A percentile compares a stretch with the other conserved stretches of the same genome.
Evolutionary conservation across 441 rosid genomes (phyloP).

Genomic region (Jatropha multifida): DNA sequence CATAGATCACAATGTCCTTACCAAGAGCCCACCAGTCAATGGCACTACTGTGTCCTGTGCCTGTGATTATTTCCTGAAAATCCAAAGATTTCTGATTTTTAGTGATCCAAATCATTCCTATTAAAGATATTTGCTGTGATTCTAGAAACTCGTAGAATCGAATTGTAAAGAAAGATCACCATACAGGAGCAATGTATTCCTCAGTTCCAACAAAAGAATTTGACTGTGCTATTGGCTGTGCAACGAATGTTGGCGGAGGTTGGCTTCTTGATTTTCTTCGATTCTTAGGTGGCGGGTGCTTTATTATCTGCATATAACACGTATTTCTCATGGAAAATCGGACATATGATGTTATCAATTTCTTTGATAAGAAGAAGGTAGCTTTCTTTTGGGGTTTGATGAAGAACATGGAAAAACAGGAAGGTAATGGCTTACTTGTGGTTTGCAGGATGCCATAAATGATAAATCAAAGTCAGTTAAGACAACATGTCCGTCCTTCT

Average conservation of each 20-base stretch:
- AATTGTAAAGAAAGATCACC: conserved; percentile 21
- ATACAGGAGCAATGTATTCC: conserved; percentile 98
- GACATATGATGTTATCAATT: too few species aligned
- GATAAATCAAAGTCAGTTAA: conserved; percentile 94
- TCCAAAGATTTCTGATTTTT: not conserved
- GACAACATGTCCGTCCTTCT: conserved; percentile 81
- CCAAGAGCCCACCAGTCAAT: conserved; percentile 99
- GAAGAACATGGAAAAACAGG: not conserved
- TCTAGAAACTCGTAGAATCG: too few species aligned
- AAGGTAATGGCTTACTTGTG: conserved; percentile 49
- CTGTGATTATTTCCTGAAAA: conserved; percentile 90
- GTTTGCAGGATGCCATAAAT: conserved; percentile 73
- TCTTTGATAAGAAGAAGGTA: not conserved
- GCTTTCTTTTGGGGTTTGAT: not conserved
- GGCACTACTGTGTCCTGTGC: conserved; percentile 84
- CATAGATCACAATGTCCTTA: conserved; percentile 30
- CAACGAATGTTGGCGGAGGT: conserved; percentile 74
- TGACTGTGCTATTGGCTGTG: conserved; percentile 73
- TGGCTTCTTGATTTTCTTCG: conserved; percentile 77
- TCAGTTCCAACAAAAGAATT: conserved; percentile 98
- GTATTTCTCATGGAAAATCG: too few species aligned
- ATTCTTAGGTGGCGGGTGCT: conserved; percentile 44
- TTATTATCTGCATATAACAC: conserved; percentile 53
- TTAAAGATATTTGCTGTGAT: too few species aligned
- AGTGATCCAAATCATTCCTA: too few species aligned